Conservation (phyloP, 805 yeast genomes). For the Zygosaccharomyces pseudorouxii region DNA sequence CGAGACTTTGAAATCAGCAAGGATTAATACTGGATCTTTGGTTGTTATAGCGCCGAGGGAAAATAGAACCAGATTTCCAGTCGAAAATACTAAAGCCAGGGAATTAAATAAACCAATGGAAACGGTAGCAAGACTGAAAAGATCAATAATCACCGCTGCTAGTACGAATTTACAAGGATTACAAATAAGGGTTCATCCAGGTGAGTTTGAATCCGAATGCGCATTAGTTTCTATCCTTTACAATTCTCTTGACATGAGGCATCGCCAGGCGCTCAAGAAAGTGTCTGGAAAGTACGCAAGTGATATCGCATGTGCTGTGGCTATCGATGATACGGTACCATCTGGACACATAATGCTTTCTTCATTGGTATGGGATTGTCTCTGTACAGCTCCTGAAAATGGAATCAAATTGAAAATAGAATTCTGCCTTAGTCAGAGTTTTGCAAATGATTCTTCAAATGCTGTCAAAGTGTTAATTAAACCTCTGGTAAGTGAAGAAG, state of each 20-base stretch:
- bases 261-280: constrained; percentile 31
- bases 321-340: constrained; percentile 10
- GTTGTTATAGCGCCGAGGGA: constrained; percentile 72
- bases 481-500: constrained; percentile 7
- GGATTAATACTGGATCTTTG: constrained; percentile 59
- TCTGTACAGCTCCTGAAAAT: constrained; percentile 42
- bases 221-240: constrained; percentile 33
- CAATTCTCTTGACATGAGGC: constrained; percentile 17
- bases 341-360: constrained; percentile 41
- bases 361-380: constrained; percentile 38
- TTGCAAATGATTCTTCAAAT: not conserved
- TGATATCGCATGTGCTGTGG: constrained; percentile 16
- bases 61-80: constrained; percentile 29
- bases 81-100: constrained; percentile 12
- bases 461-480: constrained; percentile 4
- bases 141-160: constrained; percentile 1
- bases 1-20: constrained; percentile 40
- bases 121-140: not conserved
- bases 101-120: constrained; percentile 18
- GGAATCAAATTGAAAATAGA: constrained; percentile 41
- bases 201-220: constrained; percentile 15
- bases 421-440: constrained; percentile 17
- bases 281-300: constrained; percentile 17
- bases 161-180: not conserved
- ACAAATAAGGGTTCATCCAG: constrained; percentile 4